Evolutionary conservation across 169 alveolate species (phyloP).

Genomic region (Babesia sp.): DNA sequence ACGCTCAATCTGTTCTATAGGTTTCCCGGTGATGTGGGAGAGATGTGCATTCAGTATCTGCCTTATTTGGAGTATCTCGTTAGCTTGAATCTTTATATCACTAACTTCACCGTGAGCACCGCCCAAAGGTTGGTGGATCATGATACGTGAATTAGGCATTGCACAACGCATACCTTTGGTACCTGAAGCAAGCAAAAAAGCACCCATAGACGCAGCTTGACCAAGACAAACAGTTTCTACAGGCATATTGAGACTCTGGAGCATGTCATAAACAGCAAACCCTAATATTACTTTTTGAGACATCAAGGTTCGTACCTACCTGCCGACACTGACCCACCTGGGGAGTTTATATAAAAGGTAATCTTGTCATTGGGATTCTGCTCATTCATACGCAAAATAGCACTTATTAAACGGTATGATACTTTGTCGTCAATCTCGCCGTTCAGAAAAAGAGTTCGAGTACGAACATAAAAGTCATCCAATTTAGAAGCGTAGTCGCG

Average conservation of each 20-base stretch:
- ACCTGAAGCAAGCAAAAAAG: slow-evolving; percentile 83
- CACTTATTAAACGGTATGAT: slow-evolving; percentile 76
- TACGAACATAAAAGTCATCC: slow-evolving; percentile 47
- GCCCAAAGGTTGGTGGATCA: slow-evolving; percentile 87
- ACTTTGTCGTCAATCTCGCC: slow-evolving; percentile 77
- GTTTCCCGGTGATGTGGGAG: slow-evolving; percentile 77
- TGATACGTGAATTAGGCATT: slow-evolving; percentile 83
- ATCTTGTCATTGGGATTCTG: slow-evolving; percentile 73
- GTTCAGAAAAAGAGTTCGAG: slow-evolving; percentile 68
- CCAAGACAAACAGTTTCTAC: slow-evolving; percentile 83
- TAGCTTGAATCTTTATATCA: slow-evolving; percentile 86
- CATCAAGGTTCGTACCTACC: slow-evolving; percentile 44
- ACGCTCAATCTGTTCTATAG: slow-evolving; percentile 68
- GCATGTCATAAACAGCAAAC: slow-evolving; percentile 81
- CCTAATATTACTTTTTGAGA: slow-evolving; percentile 45
- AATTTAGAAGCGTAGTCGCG: slow-evolving; percentile 24
- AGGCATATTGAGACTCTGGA: slow-evolving; percentile 77
- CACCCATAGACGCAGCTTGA: slow-evolving; percentile 87
- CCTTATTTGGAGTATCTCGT: slow-evolving; percentile 80
- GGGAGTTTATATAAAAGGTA: slow-evolving; percentile 83
- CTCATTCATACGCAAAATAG: slow-evolving; percentile 75
- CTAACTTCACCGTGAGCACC: slow-evolving; percentile 86
- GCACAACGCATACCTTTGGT: slow-evolving; percentile 84
- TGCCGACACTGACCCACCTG: slow-evolving; percentile 85
- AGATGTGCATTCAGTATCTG: slow-evolving; percentile 77